These are phyloP conservation scores for Ophiocordyceps unilateralis DNA, from an alignment of 2,329 filamentous ascomycete species.

Conservation along the genomic window DNA sequence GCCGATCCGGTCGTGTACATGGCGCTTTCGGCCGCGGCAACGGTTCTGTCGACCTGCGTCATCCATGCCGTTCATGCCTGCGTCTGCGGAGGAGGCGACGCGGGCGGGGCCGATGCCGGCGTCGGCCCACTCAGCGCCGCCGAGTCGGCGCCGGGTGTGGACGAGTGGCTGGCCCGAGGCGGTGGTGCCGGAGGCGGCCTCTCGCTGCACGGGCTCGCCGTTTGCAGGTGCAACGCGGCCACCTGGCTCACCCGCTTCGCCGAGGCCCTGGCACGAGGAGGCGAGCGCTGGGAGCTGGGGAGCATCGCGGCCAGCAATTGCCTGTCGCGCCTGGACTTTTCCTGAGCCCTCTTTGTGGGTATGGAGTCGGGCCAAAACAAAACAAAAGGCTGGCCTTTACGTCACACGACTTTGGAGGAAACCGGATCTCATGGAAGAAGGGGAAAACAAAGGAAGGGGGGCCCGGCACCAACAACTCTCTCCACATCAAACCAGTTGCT, in stretches of 20 bases:
- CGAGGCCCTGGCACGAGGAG: constrained; percentile 4
- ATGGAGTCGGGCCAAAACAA: too few species aligned
- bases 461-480: neutral
- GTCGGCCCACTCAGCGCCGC: constrained; percentile 8
- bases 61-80: constrained; percentile 11
- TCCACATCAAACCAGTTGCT: neutral
- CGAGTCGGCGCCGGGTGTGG: constrained; percentile 10
- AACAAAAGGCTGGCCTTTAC: neutral
- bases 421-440: neutral
- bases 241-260: constrained; percentile 4
- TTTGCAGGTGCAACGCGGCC: constrained; percentile 5
- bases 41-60: constrained; percentile 20
- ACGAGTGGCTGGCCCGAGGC: constrained; percentile 11
- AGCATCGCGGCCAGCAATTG: constrained; percentile 2
- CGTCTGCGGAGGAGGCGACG: constrained; percentile 8
- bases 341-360: neutral
- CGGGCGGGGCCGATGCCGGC: constrained; percentile 9
- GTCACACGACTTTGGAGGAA: neutral
- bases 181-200: constrained; percentile 2
- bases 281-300: constrained; percentile 5
- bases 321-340: constrained; percentile 2
- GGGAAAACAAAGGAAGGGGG: neutral
- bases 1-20: constrained; percentile 18
- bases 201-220: constrained; percentile 2
- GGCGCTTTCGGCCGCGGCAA: constrained; percentile 12